These are phyloP conservation scores for Echeveria elegans DNA, from an alignment of 164 flowering plant species.

Conservation along the genomic window DNA sequence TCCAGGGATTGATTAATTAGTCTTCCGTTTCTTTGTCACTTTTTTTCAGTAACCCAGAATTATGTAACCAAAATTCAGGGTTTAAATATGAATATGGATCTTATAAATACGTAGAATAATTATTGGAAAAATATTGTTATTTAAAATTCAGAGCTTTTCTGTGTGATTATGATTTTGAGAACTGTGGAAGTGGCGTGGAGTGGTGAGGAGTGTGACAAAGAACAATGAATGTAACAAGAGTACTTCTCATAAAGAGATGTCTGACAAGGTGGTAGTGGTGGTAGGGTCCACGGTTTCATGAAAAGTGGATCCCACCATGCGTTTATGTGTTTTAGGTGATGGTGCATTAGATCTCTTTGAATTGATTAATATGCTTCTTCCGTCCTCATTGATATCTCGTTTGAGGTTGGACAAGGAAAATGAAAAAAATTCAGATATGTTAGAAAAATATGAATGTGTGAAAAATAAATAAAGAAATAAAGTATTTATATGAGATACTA, in stretches of 20 bases:
- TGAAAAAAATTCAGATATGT: no score
- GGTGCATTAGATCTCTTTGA: background rate
- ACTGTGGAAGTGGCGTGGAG: background rate
- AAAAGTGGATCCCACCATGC: background rate
- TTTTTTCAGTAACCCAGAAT: background rate
- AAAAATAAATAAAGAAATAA: no score
- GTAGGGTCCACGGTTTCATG: background rate
- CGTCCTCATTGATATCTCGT: background rate
- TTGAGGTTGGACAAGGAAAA: no score
- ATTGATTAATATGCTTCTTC: background rate
- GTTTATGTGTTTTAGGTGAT: constrained; percentile 2
- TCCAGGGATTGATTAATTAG: constrained; percentile 1
- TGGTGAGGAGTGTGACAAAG: background rate
- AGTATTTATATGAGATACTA: no score
- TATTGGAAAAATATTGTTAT: background rate
- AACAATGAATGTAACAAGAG: background rate
- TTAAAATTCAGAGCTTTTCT: background rate
- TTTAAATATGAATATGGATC: constrained; percentile 1
- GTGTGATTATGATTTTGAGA: background rate
- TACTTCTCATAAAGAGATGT: background rate
- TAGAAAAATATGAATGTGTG: no score
- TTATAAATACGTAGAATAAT: background rate
- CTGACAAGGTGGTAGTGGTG: constrained; percentile 2
- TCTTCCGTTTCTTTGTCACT: no score
- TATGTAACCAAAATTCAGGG: background rate